phyloP scores from a whole-genome alignment of 2,329 filamentous ascomycete genomes.

The Fusarium metavorans region DNA sequence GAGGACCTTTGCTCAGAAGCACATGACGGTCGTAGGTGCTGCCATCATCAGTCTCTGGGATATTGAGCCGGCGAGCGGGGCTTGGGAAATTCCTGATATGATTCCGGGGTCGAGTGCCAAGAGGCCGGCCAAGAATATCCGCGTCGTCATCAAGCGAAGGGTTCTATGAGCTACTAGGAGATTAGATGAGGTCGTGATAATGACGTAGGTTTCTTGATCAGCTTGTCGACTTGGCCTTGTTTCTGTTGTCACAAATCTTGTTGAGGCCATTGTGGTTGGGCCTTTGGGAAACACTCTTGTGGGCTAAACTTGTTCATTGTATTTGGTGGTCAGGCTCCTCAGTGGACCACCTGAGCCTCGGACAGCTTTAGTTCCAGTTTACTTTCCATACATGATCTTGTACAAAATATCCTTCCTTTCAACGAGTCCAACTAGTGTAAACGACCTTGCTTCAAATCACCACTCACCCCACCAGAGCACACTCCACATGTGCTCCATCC shows the following conservation, averaged over 20 bases:
- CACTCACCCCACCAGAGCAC: not conserved
- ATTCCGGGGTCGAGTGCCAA: conserved; percentile 29
- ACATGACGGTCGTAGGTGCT: conserved; percentile 30
- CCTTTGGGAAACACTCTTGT: too few relatives aligned
- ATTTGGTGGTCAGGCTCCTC: too few relatives aligned
- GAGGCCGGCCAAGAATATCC: conserved; percentile 26
- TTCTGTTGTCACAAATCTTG: not conserved
- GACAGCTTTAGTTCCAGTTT: not conserved
- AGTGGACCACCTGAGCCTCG: too few relatives aligned
- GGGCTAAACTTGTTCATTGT: too few relatives aligned
- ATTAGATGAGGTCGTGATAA: too few relatives aligned
- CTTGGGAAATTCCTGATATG: conserved; percentile 27
- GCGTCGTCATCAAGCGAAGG: conserved; percentile 30
- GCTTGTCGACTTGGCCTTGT: not conserved
- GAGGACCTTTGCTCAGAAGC: conserved; percentile 42
- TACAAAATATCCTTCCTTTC: not conserved
- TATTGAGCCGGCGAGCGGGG: conserved; percentile 11
- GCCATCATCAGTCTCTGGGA: conserved; percentile 34
- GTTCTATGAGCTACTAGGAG: not conserved
- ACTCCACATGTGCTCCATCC: not conserved
- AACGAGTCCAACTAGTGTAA: not conserved
- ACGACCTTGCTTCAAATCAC: not conserved
- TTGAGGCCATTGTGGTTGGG: too few relatives aligned
- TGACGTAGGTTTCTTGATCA: not conserved
- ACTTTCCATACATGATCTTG: not conserved